Evolutionary conservation across 805 yeast species (phyloP), one percentile per base, ranked within the genome.

Genomic region (Helenozyma baotianmanensis): DNA sequence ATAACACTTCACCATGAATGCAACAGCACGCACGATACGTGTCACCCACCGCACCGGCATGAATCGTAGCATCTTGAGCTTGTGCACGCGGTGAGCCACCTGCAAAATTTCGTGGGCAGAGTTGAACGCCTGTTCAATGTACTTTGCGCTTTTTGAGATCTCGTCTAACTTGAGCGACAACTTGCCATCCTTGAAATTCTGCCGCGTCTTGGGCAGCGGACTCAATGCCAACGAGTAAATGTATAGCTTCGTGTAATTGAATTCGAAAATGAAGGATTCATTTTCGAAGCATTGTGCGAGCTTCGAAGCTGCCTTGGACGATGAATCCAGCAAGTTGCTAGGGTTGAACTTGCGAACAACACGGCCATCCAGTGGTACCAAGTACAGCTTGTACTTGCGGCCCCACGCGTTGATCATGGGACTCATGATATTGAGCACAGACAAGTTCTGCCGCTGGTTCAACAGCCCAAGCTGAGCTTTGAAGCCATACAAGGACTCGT

Each of bases 1-100:
- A 50, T 85, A 78, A 50, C 94, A 84, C 58, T 89, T 90, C 10
- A 90, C 92, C 33, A 90, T 72, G 53, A 88, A 89, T 2, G 96
- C 92, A 9, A 87, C 87, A 0, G 96, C 85, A 47, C 90, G 76
- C 14, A 89, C 88, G 17, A 87, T 78, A 32, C 95, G 69, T 0
- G 85, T 82, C 6, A 83, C 79, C 95, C 96, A 88, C 42, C 96
- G 66, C n/a, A 87, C 88, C 1, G 97, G 96, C 80, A 88, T 86
- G 51, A 71, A 82, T 36, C 78, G 68, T 33, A 87, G 60, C 66
- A 81, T 60, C 38, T 72, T 75, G 38, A 82, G 59, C 40, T 68
- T 68, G 47, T 81, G 85, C 5, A 87, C 78, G 24, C 92, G 60
- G 35, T 75, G 76, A 4, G 89, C 83, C 4, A 82, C 80, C 15